Evolutionary conservation across 768 basidiomycete genomes (phyloP).

Genomic region (Stropharia rugosoannulata): DNA sequence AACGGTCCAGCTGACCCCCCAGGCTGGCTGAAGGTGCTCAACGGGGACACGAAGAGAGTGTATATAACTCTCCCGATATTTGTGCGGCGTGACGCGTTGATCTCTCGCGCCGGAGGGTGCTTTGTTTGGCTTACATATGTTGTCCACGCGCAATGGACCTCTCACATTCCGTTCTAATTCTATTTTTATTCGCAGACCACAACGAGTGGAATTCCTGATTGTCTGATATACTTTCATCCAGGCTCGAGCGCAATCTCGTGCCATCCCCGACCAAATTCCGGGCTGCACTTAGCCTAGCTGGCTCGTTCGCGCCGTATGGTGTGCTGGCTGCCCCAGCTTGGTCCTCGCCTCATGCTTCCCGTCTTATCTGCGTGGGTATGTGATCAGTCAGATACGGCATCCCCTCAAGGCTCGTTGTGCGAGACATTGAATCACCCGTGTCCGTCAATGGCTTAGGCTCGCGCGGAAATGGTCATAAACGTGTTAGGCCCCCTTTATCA

Average conservation of each 20-base stretch:
- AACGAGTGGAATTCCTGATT: neutral
- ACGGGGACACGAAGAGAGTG: too few species aligned
- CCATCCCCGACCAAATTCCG: neutral
- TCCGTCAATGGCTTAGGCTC: neutral
- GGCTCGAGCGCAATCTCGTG: too few species aligned
- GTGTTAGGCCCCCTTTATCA: neutral
- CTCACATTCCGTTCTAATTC: neutral
- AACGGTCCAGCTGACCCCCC: too few species aligned
- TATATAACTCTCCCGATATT: too few species aligned
- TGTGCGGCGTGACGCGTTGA: too few species aligned
- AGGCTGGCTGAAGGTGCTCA: too few species aligned
- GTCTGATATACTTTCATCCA: neutral
- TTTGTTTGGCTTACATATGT: too few species aligned
- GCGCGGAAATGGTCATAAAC: too few species aligned
- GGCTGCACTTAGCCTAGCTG: neutral
- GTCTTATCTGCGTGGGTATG: conserved; percentile 3
- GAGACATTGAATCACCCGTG: neutral
- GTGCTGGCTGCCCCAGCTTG: neutral
- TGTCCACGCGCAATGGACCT: too few species aligned
- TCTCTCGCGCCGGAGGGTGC: too few species aligned
- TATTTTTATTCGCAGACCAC: neutral
- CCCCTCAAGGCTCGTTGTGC: neutral
- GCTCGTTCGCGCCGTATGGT: neutral
- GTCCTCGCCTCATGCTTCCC: neutral
- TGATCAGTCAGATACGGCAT: neutral